Evolutionary conservation across 305 asterid genomes (phyloP).

Genomic region (Ajuga reptans): DNA sequence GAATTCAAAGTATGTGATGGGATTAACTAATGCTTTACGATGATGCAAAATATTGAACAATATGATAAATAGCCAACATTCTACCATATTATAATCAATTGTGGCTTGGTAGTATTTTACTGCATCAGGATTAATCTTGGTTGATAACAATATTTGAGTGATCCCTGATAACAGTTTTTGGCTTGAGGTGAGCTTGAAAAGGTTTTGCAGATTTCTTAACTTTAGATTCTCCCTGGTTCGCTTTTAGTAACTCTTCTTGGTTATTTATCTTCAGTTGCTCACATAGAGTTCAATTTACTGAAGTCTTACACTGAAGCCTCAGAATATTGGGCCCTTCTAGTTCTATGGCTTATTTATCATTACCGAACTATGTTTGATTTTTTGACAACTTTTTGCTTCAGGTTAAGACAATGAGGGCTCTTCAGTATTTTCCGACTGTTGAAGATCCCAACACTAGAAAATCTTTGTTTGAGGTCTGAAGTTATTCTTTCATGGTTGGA

Average conservation of each 20-base stretch:
- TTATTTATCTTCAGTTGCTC: neutral
- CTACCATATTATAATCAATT: no score
- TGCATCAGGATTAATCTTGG: neutral
- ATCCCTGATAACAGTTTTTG: neutral
- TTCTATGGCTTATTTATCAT: neutral
- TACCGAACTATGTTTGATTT: slow-evolving; percentile 8
- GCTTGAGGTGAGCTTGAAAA: neutral
- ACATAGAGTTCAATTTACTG: neutral
- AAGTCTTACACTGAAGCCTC: slow-evolving; percentile 1
- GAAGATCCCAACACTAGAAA: slow-evolving; percentile 84
- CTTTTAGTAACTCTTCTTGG: neutral
- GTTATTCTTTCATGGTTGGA: slow-evolving; percentile 7
- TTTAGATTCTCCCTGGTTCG: neutral
- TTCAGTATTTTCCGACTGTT: slow-evolving; percentile 73
- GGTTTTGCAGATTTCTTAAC: neutral
- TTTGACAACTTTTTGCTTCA: slow-evolving; percentile 15
- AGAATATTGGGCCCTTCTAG: neutral
- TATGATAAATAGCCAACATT: neutral
- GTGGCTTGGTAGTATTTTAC: neutral
- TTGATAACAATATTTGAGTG: neutral
- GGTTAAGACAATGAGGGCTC: slow-evolving; percentile 89
- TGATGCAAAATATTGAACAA: neutral
- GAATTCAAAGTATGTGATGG: neutral
- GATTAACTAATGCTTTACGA: neutral
- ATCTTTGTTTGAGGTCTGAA: slow-evolving; percentile 69